phyloP scores from a whole-genome alignment of 192 early-diverging fungal genomes.

The Coemansia sp. region DNA sequence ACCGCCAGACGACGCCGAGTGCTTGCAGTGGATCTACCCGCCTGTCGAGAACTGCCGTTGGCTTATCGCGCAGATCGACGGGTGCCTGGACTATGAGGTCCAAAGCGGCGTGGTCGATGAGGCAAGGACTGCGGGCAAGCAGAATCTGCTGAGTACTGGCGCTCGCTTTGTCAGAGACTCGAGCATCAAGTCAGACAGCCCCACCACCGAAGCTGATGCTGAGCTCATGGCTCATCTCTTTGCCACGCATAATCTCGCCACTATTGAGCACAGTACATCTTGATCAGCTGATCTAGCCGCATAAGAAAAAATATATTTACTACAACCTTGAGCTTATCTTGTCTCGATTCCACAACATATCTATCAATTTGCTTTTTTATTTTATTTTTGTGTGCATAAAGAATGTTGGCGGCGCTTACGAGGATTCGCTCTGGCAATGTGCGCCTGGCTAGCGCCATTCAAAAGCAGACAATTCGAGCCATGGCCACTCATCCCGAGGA shows the following conservation, averaged over 20 bases:
- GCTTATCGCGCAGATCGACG: conserved; percentile 45
- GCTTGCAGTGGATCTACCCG: conserved; percentile 38
- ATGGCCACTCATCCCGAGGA: conserved; percentile 9
- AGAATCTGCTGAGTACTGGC: conserved; percentile 33
- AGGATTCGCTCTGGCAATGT: conserved; percentile 6
- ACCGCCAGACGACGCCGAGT: conserved; percentile 13
- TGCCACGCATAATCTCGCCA: conserved; percentile 23
- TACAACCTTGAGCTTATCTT: not conserved
- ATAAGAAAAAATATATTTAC: not conserved
- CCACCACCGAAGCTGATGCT: conserved; percentile 16
- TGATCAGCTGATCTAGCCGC: not conserved
- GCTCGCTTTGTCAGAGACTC: conserved; percentile 28
- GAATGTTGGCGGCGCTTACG: conserved; percentile 1
- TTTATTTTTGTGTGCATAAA: not conserved
- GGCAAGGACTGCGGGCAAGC: conserved; percentile 36
- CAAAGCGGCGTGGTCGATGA: conserved; percentile 38
- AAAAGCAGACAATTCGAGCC: not conserved
- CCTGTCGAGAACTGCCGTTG: conserved; percentile 35
- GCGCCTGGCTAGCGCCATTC: not conserved
- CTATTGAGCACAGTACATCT: conserved; percentile 1
- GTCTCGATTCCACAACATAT: not conserved
- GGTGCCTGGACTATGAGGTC: conserved; percentile 40
- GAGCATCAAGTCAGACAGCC: not conserved
- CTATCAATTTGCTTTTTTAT: not conserved
- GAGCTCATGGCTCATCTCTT: conserved; percentile 42